phyloP scores from a whole-genome alignment of 2,329 filamentous ascomycete genomes.

The Ilyonectria mors-panacis region DNA sequence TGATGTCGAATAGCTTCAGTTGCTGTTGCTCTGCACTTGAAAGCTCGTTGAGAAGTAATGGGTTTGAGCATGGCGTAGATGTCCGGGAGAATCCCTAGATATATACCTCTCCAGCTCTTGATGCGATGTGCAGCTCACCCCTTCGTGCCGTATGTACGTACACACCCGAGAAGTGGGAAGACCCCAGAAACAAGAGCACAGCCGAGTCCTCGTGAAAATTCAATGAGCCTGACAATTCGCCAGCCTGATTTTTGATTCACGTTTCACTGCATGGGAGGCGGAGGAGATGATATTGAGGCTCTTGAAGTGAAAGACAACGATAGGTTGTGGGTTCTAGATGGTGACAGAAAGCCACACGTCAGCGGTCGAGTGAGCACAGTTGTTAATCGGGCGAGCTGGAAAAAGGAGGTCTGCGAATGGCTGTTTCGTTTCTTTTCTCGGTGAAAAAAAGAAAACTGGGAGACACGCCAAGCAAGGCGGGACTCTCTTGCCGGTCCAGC shows the following conservation, averaged over 20 bases:
- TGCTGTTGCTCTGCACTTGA: background rate
- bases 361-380: slow-evolving; percentile 3
- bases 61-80: slow-evolving; percentile 16
- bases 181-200: background rate
- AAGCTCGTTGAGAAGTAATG: slow-evolving; percentile 13
- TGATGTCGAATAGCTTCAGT: background rate
- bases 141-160: background rate
- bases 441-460: background rate
- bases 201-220: background rate
- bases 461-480: background rate
- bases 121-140: background rate
- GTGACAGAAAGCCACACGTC: background rate
- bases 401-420: background rate
- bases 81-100: slow-evolving; percentile 7
- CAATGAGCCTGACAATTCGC: background rate
- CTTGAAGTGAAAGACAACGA: background rate
- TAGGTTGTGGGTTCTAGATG: background rate
- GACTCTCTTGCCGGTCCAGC: background rate
- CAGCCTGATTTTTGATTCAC: slow-evolving; percentile 8
- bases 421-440: background rate
- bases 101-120: slow-evolving; percentile 10
- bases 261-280: background rate
- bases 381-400: background rate
- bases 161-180: background rate
- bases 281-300: background rate